Percentiles rank a stretch among this genome's conserved stretches.
Conservation (phyloP, 129 eudicot genomes). For the Tagetes patula region DNA sequence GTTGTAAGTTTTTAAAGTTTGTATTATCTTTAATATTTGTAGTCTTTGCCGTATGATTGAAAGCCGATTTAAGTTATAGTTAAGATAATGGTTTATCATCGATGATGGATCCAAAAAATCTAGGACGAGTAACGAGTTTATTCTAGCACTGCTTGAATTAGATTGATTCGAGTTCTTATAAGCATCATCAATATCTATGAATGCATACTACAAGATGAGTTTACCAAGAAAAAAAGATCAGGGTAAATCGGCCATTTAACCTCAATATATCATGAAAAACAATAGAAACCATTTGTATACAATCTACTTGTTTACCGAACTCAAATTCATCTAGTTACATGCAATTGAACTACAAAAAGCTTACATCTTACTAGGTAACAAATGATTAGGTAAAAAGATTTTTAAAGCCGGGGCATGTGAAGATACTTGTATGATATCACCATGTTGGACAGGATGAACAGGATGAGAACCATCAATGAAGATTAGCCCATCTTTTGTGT, state of each 20-base stretch:
- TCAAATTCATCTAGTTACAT: background rate
- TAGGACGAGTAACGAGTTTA: too few species aligned
- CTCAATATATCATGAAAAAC: constrained; percentile 17
- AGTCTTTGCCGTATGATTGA: too few species aligned
- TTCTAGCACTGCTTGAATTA: too few species aligned
- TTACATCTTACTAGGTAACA: constrained; percentile 39
- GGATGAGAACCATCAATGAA: constrained; percentile 56
- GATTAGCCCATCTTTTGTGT: constrained; percentile 14
- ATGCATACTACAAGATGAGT: background rate
- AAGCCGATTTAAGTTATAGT: too few species aligned
- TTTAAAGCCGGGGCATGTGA: constrained; percentile 66
- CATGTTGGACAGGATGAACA: constrained; percentile 49
- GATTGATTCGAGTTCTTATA: too few species aligned
- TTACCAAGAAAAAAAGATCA: background rate
- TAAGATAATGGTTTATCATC: too few species aligned
- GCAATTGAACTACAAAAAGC: constrained; percentile 15
- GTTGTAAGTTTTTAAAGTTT: too few species aligned
- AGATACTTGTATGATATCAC: constrained; percentile 66
- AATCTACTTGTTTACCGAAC: constrained; percentile 13
- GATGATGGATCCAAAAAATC: too few species aligned
- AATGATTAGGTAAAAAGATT: constrained; percentile 56
- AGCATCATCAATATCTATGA: too few species aligned
- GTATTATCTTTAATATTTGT: too few species aligned
- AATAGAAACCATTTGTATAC: background rate
- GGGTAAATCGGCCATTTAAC: background rate